A percentile compares a stretch with the other conserved stretches of the same genome.
Evolutionary conservation across 1,284 basidiomycete genomes (phyloP).

Genomic region (Coniferiporia sulphurascens): DNA sequence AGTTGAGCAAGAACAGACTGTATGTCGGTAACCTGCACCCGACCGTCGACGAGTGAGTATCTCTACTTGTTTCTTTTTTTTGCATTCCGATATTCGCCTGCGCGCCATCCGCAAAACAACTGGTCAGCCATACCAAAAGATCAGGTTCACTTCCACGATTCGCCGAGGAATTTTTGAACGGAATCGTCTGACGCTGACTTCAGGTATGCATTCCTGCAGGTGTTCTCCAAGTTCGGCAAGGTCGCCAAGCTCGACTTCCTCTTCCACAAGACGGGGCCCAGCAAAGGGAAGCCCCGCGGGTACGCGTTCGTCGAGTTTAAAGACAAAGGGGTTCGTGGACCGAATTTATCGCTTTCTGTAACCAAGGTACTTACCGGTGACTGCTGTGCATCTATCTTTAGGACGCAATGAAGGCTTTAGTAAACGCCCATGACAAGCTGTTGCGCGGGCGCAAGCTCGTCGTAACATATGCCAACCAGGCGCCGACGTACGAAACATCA

Average conservation of each 20-base stretch:
- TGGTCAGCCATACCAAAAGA: no score
- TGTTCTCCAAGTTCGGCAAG: slow-evolving; percentile 90
- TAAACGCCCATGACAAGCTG: slow-evolving; percentile 72
- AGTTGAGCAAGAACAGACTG: slow-evolving; percentile 59
- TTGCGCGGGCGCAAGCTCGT: slow-evolving; percentile 83
- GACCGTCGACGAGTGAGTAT: slow-evolving; percentile 81
- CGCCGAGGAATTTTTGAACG: background rate
- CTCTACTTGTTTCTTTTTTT: background rate
- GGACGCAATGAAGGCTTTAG: slow-evolving; percentile 84
- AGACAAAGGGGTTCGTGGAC: slow-evolving; percentile 67
- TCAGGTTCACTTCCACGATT: background rate
- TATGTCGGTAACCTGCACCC: slow-evolving; percentile 91
- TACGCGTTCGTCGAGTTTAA: slow-evolving; percentile 93
- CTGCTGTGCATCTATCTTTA: slow-evolving; percentile 30
- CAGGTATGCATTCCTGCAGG: slow-evolving; percentile 82
- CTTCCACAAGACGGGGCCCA: slow-evolving; percentile 87
- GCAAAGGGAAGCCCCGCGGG: slow-evolving; percentile 89
- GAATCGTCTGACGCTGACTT: slow-evolving; percentile 8
- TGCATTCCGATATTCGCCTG: background rate
- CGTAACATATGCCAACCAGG: slow-evolving; percentile 88
- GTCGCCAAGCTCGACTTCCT: slow-evolving; percentile 90
- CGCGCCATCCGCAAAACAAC: no score
- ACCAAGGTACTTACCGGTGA: background rate
- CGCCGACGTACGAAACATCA: slow-evolving; percentile 40
- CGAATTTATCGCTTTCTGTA: background rate